Base-by-base conservation (phyloP, 805 yeast species). In the Jamesozyma piceae region DNA sequence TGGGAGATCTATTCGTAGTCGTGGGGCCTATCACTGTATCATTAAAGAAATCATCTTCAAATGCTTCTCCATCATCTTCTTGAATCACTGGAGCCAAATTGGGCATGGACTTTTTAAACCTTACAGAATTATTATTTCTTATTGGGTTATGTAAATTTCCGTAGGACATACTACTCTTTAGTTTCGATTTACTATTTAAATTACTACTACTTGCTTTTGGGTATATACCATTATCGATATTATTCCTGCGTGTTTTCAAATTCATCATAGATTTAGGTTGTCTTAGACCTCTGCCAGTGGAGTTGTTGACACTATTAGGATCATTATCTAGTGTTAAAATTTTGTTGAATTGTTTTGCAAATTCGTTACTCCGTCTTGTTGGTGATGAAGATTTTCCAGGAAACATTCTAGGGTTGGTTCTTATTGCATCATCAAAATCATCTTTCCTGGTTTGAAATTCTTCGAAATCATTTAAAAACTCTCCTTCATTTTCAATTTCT, bases 201-300 rank as follows among this genome's bases (percentile, higher is more conserved):
- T 15, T 10, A 27, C 26, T 15, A 15, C 28, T 14, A 11, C 11
- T 26, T 11, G 13, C 32, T 4, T 17, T 10, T 6, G 20, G 20
- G 21, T 21, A 10, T 10, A 18, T 41, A 21, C n/a, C 20, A 15
- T 21, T 11, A 22, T 38, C 20, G 34, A 22, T 21, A 35, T 29
- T 37, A 29, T 26, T 6, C 19, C 26, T 24, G 31, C 30, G 30
- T 8, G 50, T 33, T 34, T 59, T 54, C 32, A 62, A 42, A 21
- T 60, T 56, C 51, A 55, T 45, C 64, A 61, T 60, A 0, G 65
- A 61, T 32, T 55, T 53, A 2, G 62, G 64, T 35, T 61, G 63
- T 37, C 53, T 52, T 11, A 61, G 35, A 11, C 22, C n/a, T 4
- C 22, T 14, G 13, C 19, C 27, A 2, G 4, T 18, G 3, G 14